Evolutionary conservation across 2,329 filamentous ascomycete genomes (phyloP).

Genomic region (Diplodia mutila): DNA sequence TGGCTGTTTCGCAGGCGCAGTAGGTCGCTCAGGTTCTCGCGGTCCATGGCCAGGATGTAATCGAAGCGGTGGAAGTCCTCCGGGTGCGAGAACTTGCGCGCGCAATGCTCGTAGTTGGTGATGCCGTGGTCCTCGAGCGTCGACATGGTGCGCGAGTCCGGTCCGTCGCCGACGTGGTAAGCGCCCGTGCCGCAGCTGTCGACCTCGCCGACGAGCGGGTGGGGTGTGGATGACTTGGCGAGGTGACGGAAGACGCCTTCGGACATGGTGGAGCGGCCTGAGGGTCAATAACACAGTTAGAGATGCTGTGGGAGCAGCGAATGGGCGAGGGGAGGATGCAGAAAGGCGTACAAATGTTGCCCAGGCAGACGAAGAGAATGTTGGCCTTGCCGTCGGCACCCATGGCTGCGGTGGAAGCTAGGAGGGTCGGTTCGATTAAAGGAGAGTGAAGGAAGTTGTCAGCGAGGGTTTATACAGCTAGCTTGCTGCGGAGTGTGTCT

Average conservation of each 20-base stretch:
- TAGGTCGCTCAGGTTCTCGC: conserved; percentile 75
- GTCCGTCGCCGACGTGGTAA: conserved; percentile 77
- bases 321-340: not conserved
- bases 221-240: conserved; percentile 49
- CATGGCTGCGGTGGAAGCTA: not conserved
- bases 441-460: no score
- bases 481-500: not conserved
- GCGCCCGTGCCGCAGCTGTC: conserved; percentile 91
- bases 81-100: conserved; percentile 68
- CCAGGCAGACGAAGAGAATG: conserved; percentile 92
- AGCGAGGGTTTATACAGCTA: not conserved
- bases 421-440: not conserved
- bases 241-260: conserved; percentile 87
- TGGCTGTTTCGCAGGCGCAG: conserved; percentile 60
- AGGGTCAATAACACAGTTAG: not conserved
- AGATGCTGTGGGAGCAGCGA: conserved; percentile 40
- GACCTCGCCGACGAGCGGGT: conserved; percentile 65
- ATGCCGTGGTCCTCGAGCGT: conserved; percentile 78
- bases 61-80: conserved; percentile 85
- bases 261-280: conserved; percentile 83
- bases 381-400: conserved; percentile 52
- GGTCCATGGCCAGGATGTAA: conserved; percentile 95
- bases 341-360: conserved; percentile 78
- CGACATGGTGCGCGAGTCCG: conserved; percentile 81
- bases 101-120: conserved; percentile 73